Evolutionary conservation across 139 green algal species (phyloP).

Genomic region (Picochlorum sp.): DNA sequence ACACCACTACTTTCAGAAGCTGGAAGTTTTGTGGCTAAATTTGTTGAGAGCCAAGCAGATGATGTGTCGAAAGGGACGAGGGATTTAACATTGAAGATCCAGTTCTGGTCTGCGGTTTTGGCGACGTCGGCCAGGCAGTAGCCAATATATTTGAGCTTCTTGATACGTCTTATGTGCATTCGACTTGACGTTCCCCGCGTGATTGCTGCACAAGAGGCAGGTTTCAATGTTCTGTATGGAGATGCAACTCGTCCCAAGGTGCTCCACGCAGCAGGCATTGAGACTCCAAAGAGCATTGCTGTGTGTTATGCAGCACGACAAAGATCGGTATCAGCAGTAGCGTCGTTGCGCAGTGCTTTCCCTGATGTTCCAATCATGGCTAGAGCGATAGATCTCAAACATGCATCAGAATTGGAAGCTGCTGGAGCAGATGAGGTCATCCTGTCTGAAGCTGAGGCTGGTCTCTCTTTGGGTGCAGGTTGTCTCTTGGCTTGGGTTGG

Average conservation of each 20-base stretch:
- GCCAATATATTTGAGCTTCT: constrained; percentile 78
- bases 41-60: background rate
- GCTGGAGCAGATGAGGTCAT: constrained; percentile 59
- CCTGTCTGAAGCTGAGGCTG: constrained; percentile 50
- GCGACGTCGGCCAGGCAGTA: constrained; percentile 68
- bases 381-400: constrained; percentile 58
- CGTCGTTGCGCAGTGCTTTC: constrained; percentile 42
- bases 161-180: constrained; percentile 62
- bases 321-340: constrained; percentile 48
- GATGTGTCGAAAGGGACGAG: constrained; percentile 3
- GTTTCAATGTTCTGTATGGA: constrained; percentile 56
- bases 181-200: constrained; percentile 64
- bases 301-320: constrained; percentile 59
- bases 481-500: constrained; percentile 40
- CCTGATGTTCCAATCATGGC: constrained; percentile 71
- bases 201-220: constrained; percentile 33
- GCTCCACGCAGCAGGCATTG: constrained; percentile 68
- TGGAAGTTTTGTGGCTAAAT: constrained; percentile 40
- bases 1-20: constrained; percentile 72
- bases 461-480: constrained; percentile 47
- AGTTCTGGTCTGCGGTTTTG: constrained; percentile 74
- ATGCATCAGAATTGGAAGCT: constrained; percentile 66
- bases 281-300: constrained; percentile 51
- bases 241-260: constrained; percentile 64
- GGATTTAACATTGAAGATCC: constrained; percentile 39